Percentiles rank a stretch among this genome's conserved stretches.
Evolutionary conservation across 306 rosid genomes (phyloP).

Genomic region (Glycine soja): DNA sequence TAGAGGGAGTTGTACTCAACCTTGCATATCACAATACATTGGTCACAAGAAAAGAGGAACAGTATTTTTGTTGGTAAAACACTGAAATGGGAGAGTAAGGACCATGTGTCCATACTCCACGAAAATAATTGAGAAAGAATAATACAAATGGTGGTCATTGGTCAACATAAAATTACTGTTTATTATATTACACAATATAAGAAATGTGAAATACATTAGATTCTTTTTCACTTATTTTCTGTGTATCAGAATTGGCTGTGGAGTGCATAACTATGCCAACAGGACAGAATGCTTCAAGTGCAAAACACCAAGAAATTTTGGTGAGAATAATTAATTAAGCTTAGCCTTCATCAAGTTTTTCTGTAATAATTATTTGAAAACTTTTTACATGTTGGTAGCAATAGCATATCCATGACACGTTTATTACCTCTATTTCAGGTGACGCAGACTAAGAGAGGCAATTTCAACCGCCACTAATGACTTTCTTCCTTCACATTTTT

Average conservation of each 20-base stretch:
- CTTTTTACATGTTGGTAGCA: constrained; percentile 24
- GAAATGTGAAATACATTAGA: constrained; percentile 3
- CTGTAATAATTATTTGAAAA: neutral
- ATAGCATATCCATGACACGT: constrained; percentile 33
- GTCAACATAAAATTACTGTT: neutral
- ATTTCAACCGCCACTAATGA: neutral
- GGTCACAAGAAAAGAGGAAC: neutral
- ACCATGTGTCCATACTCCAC: neutral
- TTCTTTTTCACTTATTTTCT: constrained; percentile 23
- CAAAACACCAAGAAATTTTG: constrained; percentile 69
- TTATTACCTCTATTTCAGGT: constrained; percentile 49
- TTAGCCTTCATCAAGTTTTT: constrained; percentile 3
- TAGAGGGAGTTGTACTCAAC: neutral
- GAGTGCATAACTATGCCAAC: constrained; percentile 88
- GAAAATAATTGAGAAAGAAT: constrained; percentile 25
- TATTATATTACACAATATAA: neutral
- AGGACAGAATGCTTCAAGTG: constrained; percentile 82
- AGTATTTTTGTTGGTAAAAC: neutral
- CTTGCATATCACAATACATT: neutral
- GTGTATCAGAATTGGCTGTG: constrained; percentile 74
- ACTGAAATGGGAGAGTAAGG: neutral
- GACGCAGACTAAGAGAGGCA: constrained; percentile 51
- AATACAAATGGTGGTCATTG: neutral
- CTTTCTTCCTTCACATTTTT: constrained; percentile 19
- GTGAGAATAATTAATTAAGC: constrained; percentile 46